Base-by-base conservation (phyloP, 108 stramenopile genomes). In the Nitzschia sp. region DNA sequence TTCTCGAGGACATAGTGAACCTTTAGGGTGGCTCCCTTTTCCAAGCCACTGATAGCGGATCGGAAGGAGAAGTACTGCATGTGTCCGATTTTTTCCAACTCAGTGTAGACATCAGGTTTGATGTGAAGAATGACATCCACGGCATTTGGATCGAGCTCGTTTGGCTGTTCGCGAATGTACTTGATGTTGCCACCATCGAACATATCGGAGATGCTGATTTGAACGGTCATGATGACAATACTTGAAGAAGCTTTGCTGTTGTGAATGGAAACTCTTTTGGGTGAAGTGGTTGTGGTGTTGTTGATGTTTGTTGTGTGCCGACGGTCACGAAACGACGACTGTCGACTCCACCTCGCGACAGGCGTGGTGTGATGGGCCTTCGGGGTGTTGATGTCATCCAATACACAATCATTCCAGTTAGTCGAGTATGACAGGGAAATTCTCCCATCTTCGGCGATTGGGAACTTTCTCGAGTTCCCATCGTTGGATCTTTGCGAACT, bases 121-220 rank as follows among this genome's bases (percentile, higher is more conserved):
- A 90, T 80, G 41, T 76, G 76, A 19, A 83, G 63, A 44, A 73
- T 68, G 44, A 85, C 64, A 56, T 74, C 63, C 14, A 67, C 65
- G 29, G 53, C 65, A 17, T 69, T 52, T 20, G 63, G 37, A 39
- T 76, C 64, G 43, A 52, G 48, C 40, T 76, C 69, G 53, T 70
- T 76, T 17, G 58, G 65, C 22, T 38, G 54, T 25, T 60, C 46
- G 17, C 58, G 51, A 21, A 76, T 69, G 41, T 85, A 73, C 54
- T 84, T 62, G 63, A 89, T 86, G 75, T 92, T 92, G 2, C 88
- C 91, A 19, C 91, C 88, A 60, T 92, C 91, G 72, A 86, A 89
- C 41, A 85, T 57, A 67, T 84, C 80, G 56, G 83, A 85, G 53
- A 92, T 85, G 72, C 79, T 73, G 21, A 85, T 56, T 5, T 21